Evolutionary conservation across 2,329 filamentous ascomycete genomes (phyloP).

Genomic region (Ceratocystis lukuohia): DNA sequence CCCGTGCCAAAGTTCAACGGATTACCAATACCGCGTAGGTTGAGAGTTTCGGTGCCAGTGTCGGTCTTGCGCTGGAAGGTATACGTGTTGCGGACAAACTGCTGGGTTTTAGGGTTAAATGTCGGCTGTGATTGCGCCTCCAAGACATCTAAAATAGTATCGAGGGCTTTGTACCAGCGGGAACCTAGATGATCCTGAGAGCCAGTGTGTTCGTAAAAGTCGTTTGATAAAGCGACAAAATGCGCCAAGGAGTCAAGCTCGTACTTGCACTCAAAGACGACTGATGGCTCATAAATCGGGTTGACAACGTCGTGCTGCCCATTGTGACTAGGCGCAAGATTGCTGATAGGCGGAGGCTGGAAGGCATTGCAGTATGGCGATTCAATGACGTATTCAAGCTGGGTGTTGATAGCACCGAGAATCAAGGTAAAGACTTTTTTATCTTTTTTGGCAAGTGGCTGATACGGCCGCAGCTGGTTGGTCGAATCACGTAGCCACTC

Average conservation of each 20-base stretch:
- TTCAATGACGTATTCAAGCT: conserved; percentile 85
- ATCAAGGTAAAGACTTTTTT: conserved; percentile 65
- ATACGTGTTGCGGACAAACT: conserved; percentile 61
- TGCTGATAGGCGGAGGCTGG: conserved; percentile 78
- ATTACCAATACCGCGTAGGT: conserved; percentile 73
- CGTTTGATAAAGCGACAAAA: conserved; percentile 73
- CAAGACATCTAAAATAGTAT: conserved; percentile 60
- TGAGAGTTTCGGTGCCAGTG: conserved; percentile 79
- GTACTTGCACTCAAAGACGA: conserved; percentile 98
- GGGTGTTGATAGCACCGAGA: conserved; percentile 87
- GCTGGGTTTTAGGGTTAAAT: conserved; percentile 54
- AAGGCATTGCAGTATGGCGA: conserved; percentile 98
- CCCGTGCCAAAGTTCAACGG: conserved; percentile 75
- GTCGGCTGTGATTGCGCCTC: conserved; percentile 68
- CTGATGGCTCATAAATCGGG: conserved; percentile 66
- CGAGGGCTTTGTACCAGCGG: conserved; percentile 66
- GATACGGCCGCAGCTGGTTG: conserved; percentile 86
- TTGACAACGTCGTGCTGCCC: conserved; percentile 76
- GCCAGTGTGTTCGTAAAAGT: conserved; percentile 69
- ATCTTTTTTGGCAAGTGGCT: conserved; percentile 70
- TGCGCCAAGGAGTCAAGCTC: conserved; percentile 91
- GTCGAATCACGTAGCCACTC: conserved; percentile 89
- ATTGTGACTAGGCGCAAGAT: conserved; percentile 57
- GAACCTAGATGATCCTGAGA: conserved; percentile 65
- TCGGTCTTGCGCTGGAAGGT: conserved; percentile 74